Conservation (phyloP, 805 yeast species). For the Kuraishia ogatae region DNA sequence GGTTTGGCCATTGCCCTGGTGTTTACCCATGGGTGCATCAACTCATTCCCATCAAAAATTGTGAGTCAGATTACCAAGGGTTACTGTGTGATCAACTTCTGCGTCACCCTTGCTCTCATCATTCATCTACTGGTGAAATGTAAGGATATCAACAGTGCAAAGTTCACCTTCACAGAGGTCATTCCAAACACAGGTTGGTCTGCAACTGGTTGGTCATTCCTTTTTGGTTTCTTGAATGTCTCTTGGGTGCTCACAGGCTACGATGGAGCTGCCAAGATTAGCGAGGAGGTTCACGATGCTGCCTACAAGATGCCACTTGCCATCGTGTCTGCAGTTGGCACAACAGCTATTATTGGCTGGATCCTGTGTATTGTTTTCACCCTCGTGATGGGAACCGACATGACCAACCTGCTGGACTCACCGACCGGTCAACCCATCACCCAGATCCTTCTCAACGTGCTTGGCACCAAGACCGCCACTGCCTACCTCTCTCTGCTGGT, state of each 20-base stretch:
- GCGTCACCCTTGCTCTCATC: slow-evolving; percentile 27
- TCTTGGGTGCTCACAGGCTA: slow-evolving; percentile 46
- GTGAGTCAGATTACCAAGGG: slow-evolving; percentile 30
- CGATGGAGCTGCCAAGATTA: slow-evolving; percentile 41
- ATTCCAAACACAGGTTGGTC: slow-evolving; percentile 26
- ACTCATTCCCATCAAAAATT: slow-evolving; percentile 30
- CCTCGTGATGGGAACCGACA: slow-evolving; percentile 23
- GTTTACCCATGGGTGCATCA: slow-evolving; percentile 24
- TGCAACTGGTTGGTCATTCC: slow-evolving; percentile 32
- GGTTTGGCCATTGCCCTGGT: slow-evolving; percentile 37
- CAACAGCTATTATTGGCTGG: slow-evolving; percentile 35
- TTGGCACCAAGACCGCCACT: slow-evolving; percentile 43
- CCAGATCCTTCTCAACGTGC: slow-evolving; percentile 35
- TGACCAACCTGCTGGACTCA: slow-evolving; percentile 20
- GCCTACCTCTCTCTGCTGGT: slow-evolving; percentile 40
- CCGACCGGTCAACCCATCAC: slow-evolving; percentile 35
- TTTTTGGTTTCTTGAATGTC: slow-evolving; percentile 36
- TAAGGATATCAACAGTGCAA: slow-evolving; percentile 20
- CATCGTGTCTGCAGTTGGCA: slow-evolving; percentile 33
- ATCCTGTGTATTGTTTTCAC: slow-evolving; percentile 29
- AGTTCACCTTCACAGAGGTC: slow-evolving; percentile 29
- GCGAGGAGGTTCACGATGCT: slow-evolving; percentile 38
- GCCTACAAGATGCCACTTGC: slow-evolving; percentile 34
- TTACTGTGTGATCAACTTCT: slow-evolving; percentile 28
- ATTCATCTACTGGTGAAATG: slow-evolving; percentile 33